These are phyloP conservation scores for Macrotyloma uniflorum DNA, from an alignment of 306 rosid species.

Conservation along the genomic window DNA sequence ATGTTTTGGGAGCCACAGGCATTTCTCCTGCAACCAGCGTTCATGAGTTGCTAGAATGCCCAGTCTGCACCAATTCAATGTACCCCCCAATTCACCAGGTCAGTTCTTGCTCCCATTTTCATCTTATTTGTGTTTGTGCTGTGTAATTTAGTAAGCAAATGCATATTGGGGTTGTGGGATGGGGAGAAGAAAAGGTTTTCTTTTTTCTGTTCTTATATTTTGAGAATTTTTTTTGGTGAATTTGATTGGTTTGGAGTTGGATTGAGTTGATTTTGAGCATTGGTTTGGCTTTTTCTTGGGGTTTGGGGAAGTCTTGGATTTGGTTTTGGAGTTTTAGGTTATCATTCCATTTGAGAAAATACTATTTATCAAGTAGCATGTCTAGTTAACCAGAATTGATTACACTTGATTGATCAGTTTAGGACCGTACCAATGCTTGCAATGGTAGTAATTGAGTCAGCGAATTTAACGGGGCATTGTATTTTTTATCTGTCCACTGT, in stretches of 20 bases:
- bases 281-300: slow-evolving; percentile 12
- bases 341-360: neutral
- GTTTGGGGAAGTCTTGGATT: slow-evolving; percentile 7
- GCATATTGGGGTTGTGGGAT: neutral
- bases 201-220: neutral
- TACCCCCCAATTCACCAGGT: slow-evolving; percentile 98
- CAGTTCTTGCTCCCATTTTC: neutral
- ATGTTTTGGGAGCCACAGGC: slow-evolving; percentile 47
- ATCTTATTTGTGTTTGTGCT: neutral
- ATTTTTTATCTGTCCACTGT: neutral
- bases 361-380: neutral
- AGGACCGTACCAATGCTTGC: slow-evolving; percentile 13
- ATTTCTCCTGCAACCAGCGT: slow-evolving; percentile 92
- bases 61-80: slow-evolving; percentile 96
- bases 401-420: neutral
- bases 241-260: neutral
- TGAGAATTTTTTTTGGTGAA: neutral
- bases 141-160: neutral
- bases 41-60: slow-evolving; percentile 92
- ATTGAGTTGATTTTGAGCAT: slow-evolving; percentile 20
- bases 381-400: neutral
- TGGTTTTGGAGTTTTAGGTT: neutral
- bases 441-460: neutral
- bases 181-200: neutral
- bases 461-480: slow-evolving; percentile 15